phyloP scores from a whole-genome alignment of 169 alveolate genomes.

The Plasmodium gonderi region DNA sequence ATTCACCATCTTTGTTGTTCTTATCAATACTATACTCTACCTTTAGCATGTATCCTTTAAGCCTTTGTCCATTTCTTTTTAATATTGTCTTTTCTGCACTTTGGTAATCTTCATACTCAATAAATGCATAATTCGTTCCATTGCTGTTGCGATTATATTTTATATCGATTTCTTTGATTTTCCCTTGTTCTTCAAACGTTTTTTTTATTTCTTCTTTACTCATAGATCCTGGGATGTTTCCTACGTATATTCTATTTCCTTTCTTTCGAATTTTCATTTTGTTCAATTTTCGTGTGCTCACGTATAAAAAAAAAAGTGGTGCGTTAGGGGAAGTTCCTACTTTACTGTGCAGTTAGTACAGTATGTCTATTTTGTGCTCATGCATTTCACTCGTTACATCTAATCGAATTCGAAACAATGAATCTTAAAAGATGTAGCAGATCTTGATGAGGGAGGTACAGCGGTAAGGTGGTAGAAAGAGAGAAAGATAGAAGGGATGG shows the following conservation, averaged over 20 bases:
- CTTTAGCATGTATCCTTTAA: conserved; percentile 26
- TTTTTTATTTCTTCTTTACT: conserved; percentile 15
- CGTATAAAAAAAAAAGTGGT: too few relatives aligned
- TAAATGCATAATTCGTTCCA: conserved; percentile 40
- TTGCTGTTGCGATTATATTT: conserved; percentile 26
- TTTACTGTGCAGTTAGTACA: too few relatives aligned
- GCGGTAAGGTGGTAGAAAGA: too few relatives aligned
- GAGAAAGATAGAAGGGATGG: too few relatives aligned
- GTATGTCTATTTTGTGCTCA: too few relatives aligned
- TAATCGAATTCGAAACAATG: too few relatives aligned
- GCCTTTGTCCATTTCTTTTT: conserved; percentile 5
- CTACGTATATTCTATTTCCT: conserved; percentile 25
- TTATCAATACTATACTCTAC: conserved; percentile 31
- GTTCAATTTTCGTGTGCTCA: too few relatives aligned
- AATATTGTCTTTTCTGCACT: conserved; percentile 30
- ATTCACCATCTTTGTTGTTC: conserved; percentile 9
- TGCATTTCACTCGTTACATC: too few relatives aligned
- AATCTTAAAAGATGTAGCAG: too few relatives aligned
- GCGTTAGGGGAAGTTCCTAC: too few relatives aligned
- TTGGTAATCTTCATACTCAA: conserved; percentile 4
- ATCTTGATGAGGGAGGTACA: too few relatives aligned
- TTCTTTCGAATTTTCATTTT: not conserved
- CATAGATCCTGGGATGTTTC: conserved; percentile 39
- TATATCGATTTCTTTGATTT: conserved; percentile 18
- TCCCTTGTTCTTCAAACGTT: conserved; percentile 19